phyloP scores from a whole-genome alignment of 768 basidiomycete species.

The Pilatotrama ljubarskyi region DNA sequence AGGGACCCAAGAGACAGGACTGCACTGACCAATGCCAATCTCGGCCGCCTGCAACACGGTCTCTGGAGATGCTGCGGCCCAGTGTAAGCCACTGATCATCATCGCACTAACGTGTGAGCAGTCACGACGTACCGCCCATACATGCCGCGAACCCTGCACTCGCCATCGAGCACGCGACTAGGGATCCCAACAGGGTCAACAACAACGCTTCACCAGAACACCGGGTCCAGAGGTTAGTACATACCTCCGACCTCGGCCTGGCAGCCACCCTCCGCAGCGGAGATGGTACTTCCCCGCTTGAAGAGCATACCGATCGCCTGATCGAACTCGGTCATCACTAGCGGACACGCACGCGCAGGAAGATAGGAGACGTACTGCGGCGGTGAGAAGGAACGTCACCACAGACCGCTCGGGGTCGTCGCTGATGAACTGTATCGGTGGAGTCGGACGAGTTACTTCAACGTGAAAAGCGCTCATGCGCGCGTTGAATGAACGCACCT shows the following conservation, averaged over 20 bases:
- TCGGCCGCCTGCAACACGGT: constrained; percentile 77
- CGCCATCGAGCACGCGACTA: constrained; percentile 95
- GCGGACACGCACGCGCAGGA: neutral
- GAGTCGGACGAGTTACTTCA: neutral
- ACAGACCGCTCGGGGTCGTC: constrained; percentile 89
- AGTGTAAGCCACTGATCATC: neutral
- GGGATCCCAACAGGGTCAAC: neutral
- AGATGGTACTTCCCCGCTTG: constrained; percentile 96
- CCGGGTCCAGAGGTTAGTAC: constrained; percentile 13
- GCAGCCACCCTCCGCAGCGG: constrained; percentile 93
- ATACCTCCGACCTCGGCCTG: constrained; percentile 93
- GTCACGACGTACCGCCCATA: constrained; percentile 68
- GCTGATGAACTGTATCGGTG: constrained; percentile 65
- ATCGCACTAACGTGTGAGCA: neutral
- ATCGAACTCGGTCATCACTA: neutral
- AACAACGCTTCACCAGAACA: neutral
- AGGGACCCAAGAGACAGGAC: neutral
- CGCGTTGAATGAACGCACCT: constrained; percentile 43
- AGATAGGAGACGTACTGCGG: constrained; percentile 57
- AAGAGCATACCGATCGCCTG: constrained; percentile 93
- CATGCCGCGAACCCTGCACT: constrained; percentile 92
- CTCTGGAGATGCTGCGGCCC: constrained; percentile 65
- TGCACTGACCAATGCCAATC: constrained; percentile 78
- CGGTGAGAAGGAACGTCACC: constrained; percentile 87
- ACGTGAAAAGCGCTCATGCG: neutral